Base-by-base conservation (phyloP, 2,329 filamentous ascomycete genomes). In the Diaporthe citri region DNA sequence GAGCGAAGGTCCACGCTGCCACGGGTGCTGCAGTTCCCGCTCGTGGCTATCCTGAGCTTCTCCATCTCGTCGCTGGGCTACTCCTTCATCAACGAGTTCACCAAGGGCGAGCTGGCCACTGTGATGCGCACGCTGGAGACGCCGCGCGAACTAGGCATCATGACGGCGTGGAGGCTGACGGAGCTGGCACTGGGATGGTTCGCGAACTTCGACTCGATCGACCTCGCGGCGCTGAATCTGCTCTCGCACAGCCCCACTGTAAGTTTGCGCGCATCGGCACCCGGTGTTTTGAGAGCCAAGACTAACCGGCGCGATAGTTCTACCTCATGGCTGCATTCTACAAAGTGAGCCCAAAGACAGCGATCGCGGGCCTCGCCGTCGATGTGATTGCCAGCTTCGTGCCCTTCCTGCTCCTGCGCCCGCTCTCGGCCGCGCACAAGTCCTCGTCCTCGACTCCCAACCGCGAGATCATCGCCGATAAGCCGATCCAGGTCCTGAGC, bases 261-360 rank as follows among this genome's bases (percentile, higher is more conserved):
- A 82, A 84, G 89, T 85, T 67, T 66, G 75, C 51, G 55, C 52
- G 46, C 52, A 75, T 39, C 22, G n/a, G n/a, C 46, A 2, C 9
- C 39, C 13, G 39, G 48, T 36, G 41, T 36, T 39, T 34, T 55
- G 2, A 69, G 8, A 12, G 60, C 73, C 77, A n/a, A 78, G 72
- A 62, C 75, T 78, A 64, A 78, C 77, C 7, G 25, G 6, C 57
- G 22, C n/a, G 31, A 48, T 78, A 92, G 90, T 90, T 93, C 77
- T 94, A 94, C 81, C 91, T 98, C 57, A 87, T 97, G 39, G 88
- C 88, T 41, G 91, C 91, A 71, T 98, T 97, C 86, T 98, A 97
- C 88, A 84, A 87, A 48, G 88, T 97, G 78, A 89, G 90, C 36
- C 86, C 90, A 36, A 83, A 86, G 71, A 93, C 93, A 0, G 88